Conservation (phyloP, 23 red algal species). For the Porphyridium purpureum region DNA sequence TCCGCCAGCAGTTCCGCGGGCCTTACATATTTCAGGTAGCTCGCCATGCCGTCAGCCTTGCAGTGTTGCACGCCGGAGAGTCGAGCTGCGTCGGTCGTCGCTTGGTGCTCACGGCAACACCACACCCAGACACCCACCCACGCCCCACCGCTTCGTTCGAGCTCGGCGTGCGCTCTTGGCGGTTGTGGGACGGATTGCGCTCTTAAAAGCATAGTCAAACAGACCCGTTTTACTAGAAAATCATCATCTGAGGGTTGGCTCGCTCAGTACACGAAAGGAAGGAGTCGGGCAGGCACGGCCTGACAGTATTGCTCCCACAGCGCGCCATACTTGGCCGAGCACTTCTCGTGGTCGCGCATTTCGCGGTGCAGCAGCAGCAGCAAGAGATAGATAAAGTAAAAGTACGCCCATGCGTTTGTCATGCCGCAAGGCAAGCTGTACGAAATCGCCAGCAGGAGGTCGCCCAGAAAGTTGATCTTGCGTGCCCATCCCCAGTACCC, state of each 20-base stretch:
- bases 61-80: too few relatives aligned
- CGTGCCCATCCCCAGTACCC: slow-evolving; percentile 89
- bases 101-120: too few relatives aligned
- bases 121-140: too few relatives aligned
- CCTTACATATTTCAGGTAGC: too few relatives aligned
- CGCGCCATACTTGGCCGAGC: slow-evolving; percentile 55
- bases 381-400: slow-evolving; percentile 95
- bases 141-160: too few relatives aligned
- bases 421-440: slow-evolving; percentile 61
- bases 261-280: slow-evolving; percentile 66
- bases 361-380: slow-evolving; percentile 73
- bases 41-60: too few relatives aligned
- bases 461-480: slow-evolving; percentile 88
- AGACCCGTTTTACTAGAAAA: too few relatives aligned
- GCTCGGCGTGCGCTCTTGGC: too few relatives aligned
- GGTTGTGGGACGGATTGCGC: too few relatives aligned
- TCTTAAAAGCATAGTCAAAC: too few relatives aligned
- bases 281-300: slow-evolving; percentile 50
- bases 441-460: slow-evolving; percentile 60
- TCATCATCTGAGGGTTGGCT: too few relatives aligned
- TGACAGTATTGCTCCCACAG: slow-evolving; percentile 87
- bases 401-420: slow-evolving; percentile 19
- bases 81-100: too few relatives aligned
- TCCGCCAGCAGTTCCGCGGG: slow-evolving; percentile 48
- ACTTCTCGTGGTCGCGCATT: slow-evolving; percentile 69